Conservation (phyloP, 495 filamentous ascomycete genomes). For the Bathelium albidoporum region DNA sequence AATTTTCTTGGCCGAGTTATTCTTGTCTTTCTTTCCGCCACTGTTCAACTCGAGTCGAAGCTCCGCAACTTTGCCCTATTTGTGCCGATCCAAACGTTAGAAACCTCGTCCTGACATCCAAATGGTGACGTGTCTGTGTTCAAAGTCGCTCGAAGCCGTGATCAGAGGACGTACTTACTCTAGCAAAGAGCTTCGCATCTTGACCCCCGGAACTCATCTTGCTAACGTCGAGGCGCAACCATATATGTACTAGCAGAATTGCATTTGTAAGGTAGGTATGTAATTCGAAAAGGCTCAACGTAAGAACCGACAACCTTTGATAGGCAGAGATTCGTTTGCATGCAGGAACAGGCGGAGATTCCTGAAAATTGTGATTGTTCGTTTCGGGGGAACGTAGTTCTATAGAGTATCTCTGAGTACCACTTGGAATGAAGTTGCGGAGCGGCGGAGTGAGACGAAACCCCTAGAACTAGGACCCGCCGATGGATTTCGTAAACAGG, state of each 20-base stretch:
- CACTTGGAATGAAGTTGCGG: background rate
- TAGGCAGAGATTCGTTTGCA: no score
- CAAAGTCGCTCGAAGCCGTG: background rate
- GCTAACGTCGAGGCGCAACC: constrained; percentile 9
- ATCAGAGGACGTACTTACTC: constrained; percentile 56
- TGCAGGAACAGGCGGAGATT: no score
- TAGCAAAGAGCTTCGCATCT: constrained; percentile 98
- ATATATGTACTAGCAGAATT: background rate
- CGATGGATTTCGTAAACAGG: no score
- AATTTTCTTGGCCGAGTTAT: constrained; percentile 92
- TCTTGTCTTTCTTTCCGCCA: constrained; percentile 97
- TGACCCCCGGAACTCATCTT: constrained; percentile 72
- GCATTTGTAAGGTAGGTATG: background rate
- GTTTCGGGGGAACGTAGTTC: background rate
- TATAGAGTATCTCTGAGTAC: background rate
- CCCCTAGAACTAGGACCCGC: no score
- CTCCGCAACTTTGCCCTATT: constrained; percentile 95
- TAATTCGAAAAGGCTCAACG: background rate
- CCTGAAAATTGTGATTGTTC: no score
- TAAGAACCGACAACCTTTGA: no score
- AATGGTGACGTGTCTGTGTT: no score
- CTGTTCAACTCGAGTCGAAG: constrained; percentile 87
- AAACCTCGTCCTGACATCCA: background rate
- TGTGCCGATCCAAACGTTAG: constrained; percentile 2
- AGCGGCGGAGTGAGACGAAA: background rate